Base-by-base conservation (phyloP, 2,329 filamentous ascomycete species). In the Amylocarpus encephaloides region DNA sequence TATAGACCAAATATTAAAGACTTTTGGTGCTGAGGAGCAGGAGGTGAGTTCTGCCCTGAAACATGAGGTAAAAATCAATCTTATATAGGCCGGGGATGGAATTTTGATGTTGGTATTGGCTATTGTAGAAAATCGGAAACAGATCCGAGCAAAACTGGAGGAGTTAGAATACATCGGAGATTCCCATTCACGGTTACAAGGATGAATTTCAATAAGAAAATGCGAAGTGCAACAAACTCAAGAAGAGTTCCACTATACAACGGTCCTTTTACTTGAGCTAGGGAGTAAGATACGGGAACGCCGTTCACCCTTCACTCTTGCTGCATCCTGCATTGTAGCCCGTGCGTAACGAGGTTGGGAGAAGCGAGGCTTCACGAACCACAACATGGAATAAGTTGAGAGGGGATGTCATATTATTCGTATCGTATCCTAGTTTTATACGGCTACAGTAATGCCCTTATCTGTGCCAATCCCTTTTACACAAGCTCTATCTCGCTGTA, bases 401-500 rank as follows among this genome's bases (percentile, higher is more conserved):
- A 71, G 76, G 76, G 73, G 77, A 79, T 73, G 70, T 75, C 68
- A 68, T 70, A 77, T 78, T 79, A 76, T 71, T 65, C 66, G 67
- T 68, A 65, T 68, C 70, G 68, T 73, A 73, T 66, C 65, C 67
- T 69, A 66, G 32, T 69, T 67, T 64, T 70, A 58, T 64, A 66
- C 60, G 65, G 56, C 58, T 56, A 59, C 48, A 61, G 51, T 56
- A 56, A 60, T 58, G 42, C 53, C 59, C 50, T 54, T 62, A 63
- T 56, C 55, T 57, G 52, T 60, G 55, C 60, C 55, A 57, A 61
- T 56, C 55, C 57, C 49, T 59, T 39, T 47, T 40, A 40, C 38
- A 40, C 38, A 40, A 36, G 38, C 13, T 18, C 38, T 18, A 16
- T 42, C 51, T 55, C 55, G 55, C 57, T 59, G 51, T 47, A 58